Base-by-base conservation (phyloP, 2,329 filamentous ascomycete genomes). In the Tricladium varicosporioides region DNA sequence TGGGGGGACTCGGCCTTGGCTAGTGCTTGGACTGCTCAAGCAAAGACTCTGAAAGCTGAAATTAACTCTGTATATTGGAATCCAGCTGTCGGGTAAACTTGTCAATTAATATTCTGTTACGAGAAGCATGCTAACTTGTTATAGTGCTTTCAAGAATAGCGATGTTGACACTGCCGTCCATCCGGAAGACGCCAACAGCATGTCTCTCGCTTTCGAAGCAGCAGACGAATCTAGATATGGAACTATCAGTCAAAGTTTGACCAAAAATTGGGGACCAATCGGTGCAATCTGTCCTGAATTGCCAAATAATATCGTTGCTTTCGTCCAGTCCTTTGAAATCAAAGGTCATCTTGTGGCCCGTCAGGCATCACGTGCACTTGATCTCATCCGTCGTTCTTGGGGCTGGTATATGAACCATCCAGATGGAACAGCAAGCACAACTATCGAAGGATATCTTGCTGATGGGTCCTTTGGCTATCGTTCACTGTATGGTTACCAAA, bases 121-220 rank as follows among this genome's bases (percentile, higher is more conserved):
- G n/a, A n/a, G n/a, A n/a, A n/a, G n/a, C n/a, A n/a, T n/a, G n/a
- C n/a, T n/a, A n/a, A n/a, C n/a, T n/a, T n/a, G n/a, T n/a, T n/a
- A n/a, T 33, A 67, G 67, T n/a, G 65, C 65, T 33, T 69, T 65
- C 52, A 62, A 65, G 56, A 58, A 69, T 31, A 63, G 53, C 54
- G 76, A 76, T 40, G 79, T 77, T 67, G 84, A 83, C 60, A 78
- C 75, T 1, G 74, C 75, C 0, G 72, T 88, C 2, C 73, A 81
- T 59, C 82, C 83, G 0, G 83, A 88, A 70, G 83, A 85, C 60
- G 82, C 77, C 11, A 86, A 86, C 69, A 75, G 78, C 53, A 75
- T 85, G 68, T 77, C 81, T 0, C 66, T 84, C 3, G 69, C 77
- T 22, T 69, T 61, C 40, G 50, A 40, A 2, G 58, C 62, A 18